Base-by-base conservation (phyloP, 345 rosid genomes). In the Streptanthus diversifolius region DNA sequence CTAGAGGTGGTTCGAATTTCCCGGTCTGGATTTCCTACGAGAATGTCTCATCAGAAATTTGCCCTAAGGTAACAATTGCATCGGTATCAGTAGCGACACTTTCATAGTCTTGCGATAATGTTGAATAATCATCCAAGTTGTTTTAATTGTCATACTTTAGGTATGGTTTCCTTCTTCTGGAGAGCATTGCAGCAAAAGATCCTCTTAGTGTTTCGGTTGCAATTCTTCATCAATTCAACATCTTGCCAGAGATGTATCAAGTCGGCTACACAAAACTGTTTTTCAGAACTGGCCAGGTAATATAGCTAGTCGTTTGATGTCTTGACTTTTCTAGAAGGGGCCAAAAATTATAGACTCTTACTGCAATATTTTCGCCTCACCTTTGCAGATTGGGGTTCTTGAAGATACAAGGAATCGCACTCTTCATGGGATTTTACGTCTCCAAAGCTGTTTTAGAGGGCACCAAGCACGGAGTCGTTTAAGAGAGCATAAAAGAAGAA, bases 231-330 rank as follows among this genome's bases (percentile, higher is more conserved):
- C 90, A 85, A 49, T 85, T 90, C 75, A 85, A 86, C 67, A 70
- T 93, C 69, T 85, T 69, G 17, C 96, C 97, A 19, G 98, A 87
- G 75, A 90, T 87, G 93, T 90, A 88, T 79, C 93, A 90, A 90
- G 83, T 93, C 77, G 98, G 98, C 74, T 93, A 84, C 77, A 90
- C 93, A 68, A 93, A 89, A 80, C 65, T 93, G 60, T 87, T 81
- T 78, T 83, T 93, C 30, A 89, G 98, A 48, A 83, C 84, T 6
- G 98, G 96, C 67, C 97, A 87, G 97, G 98, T 90, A 65, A 19
- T 73, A 13, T 37, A 73, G 13, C 59, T 74, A 74, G 40, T 48
- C 14, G 17, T 56, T 22, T 73, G 43, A 57, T 19, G 14, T 18
- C 60, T 66, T 57, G 18, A 37, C 33, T 73, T 55, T 65, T 51